A percentile compares a stretch with the other conserved stretches of the same genome.
These are phyloP conservation scores for Pestalotiopsis sp. DNA, from an alignment of 2,329 filamentous ascomycete genomes.

Conservation along the genomic window DNA sequence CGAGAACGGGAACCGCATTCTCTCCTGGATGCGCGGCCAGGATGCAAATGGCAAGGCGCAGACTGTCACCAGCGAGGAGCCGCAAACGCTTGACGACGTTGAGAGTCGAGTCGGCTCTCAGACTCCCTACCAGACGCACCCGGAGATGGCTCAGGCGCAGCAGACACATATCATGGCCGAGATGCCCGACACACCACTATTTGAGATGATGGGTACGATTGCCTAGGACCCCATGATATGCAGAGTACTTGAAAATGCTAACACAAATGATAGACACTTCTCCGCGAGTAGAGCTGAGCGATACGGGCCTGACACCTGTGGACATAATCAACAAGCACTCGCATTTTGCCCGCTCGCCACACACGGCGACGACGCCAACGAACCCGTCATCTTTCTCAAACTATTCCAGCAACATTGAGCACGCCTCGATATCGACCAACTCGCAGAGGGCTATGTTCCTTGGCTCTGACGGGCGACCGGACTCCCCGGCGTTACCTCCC, in stretches of 20 bases:
- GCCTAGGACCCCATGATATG: too few relatives aligned
- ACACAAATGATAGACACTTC: constrained; percentile 42
- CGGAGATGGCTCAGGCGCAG: constrained; percentile 7
- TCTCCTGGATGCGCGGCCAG: constrained; percentile 55
- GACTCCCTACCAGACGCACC: constrained; percentile 18
- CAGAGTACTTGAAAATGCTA: constrained; percentile 8
- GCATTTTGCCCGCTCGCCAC: constrained; percentile 27
- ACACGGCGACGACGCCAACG: constrained; percentile 26
- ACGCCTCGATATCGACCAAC: constrained; percentile 31
- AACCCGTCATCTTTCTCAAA: constrained; percentile 31
- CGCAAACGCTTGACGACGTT: constrained; percentile 39
- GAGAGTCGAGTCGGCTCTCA: constrained; percentile 30
- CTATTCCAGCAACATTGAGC: constrained; percentile 29
- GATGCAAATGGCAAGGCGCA: constrained; percentile 46
- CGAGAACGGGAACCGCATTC: constrained; percentile 50
- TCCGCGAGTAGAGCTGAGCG: constrained; percentile 46
- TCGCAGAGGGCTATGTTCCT: constrained; percentile 16
- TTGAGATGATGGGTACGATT: constrained; percentile 50
- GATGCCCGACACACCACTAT: constrained; percentile 46
- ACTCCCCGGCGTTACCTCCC: constrained; percentile 27
- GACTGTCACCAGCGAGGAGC: constrained; percentile 46
- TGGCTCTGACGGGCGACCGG: constrained; percentile 13
- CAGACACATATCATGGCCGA: constrained; percentile 32
- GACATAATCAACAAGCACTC: constrained; percentile 43
- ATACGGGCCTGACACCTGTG: constrained; percentile 41